These are phyloP conservation scores for Saccharomycopsis sp. DNA, from an alignment of 805 yeast genomes.

Conservation along the genomic window DNA sequence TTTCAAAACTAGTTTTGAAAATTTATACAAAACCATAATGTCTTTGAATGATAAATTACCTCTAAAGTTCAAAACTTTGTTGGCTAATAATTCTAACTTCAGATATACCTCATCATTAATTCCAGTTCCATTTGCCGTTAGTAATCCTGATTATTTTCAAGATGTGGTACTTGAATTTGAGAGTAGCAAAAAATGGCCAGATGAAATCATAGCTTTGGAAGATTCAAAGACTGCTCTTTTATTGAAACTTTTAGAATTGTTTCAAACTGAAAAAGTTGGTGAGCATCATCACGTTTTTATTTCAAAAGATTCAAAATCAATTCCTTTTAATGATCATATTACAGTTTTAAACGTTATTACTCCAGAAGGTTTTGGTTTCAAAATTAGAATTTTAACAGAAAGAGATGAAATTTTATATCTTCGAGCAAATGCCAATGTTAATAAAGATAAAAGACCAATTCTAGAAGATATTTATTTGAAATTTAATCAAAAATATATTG, in stretches of 20 bases:
- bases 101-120: slow-evolving; percentile 66
- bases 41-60: slow-evolving; percentile 48
- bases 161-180: slow-evolving; percentile 82
- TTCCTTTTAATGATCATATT: slow-evolving; percentile 56
- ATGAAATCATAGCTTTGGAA: slow-evolving; percentile 74
- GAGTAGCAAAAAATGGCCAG: slow-evolving; percentile 91
- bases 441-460: slow-evolving; percentile 46
- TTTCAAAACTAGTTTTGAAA: slow-evolving; percentile 45
- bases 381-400: slow-evolving; percentile 66
- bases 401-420: slow-evolving; percentile 69
- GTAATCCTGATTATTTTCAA: slow-evolving; percentile 70
- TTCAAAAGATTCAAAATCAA: slow-evolving; percentile 49
- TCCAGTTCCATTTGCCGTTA: slow-evolving; percentile 74
- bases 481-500: slow-evolving; percentile 54
- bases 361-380: slow-evolving; percentile 87
- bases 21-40: slow-evolving; percentile 40
- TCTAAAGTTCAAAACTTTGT: slow-evolving; percentile 54
- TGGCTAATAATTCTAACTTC: slow-evolving; percentile 65
- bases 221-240: slow-evolving; percentile 86
- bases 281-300: slow-evolving; percentile 48
- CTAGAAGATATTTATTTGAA: slow-evolving; percentile 53
- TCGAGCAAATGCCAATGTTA: slow-evolving; percentile 59
- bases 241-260: slow-evolving; percentile 44
- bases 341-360: slow-evolving; percentile 55
- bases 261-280: slow-evolving; percentile 31